Percentiles rank a stretch among this genome's conserved stretches.
Evolutionary conservation across 2,329 filamentous ascomycete genomes (phyloP).

Genomic region (Metarhizium sp.): DNA sequence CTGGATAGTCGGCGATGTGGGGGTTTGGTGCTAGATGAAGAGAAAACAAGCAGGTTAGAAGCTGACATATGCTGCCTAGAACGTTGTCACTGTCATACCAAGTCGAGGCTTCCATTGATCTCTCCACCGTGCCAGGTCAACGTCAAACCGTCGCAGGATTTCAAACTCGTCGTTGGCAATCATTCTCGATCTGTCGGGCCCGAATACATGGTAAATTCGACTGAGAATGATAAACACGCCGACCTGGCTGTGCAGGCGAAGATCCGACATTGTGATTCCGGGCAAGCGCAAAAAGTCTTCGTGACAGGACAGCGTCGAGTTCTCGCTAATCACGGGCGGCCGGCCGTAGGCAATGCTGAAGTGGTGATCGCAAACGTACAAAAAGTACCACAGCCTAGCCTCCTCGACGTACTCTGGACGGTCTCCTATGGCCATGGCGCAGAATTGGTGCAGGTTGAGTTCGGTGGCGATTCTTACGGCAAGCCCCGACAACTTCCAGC

Average conservation of each 20-base stretch:
- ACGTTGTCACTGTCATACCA: constrained; percentile 16
- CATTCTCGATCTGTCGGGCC: constrained; percentile 37
- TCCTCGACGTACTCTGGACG: constrained; percentile 41
- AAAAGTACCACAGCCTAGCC: constrained; percentile 51
- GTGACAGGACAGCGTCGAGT: constrained; percentile 46
- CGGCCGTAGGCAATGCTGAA: constrained; percentile 52
- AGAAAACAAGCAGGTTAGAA: background rate
- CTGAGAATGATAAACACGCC: constrained; percentile 50
- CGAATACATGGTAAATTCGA: constrained; percentile 48
- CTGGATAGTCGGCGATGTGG: constrained; percentile 37
- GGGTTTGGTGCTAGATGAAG: constrained; percentile 28
- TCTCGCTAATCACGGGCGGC: constrained; percentile 50
- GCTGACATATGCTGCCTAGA: background rate
- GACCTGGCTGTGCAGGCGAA: constrained; percentile 49
- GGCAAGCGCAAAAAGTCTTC: constrained; percentile 42
- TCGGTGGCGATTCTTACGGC: constrained; percentile 50
- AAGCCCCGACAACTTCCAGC: constrained; percentile 48
- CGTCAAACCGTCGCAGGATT: constrained; percentile 15
- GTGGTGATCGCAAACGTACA: constrained; percentile 59
- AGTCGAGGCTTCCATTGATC: constrained; percentile 25
- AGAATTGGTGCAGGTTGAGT: constrained; percentile 44
- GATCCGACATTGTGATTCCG: constrained; percentile 42
- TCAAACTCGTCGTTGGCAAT: constrained; percentile 24
- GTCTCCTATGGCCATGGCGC: constrained; percentile 34
- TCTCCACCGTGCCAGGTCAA: constrained; percentile 25